phyloP scores from a whole-genome alignment of 2,329 filamentous ascomycete genomes.

The Paecilomyces sp. region DNA sequence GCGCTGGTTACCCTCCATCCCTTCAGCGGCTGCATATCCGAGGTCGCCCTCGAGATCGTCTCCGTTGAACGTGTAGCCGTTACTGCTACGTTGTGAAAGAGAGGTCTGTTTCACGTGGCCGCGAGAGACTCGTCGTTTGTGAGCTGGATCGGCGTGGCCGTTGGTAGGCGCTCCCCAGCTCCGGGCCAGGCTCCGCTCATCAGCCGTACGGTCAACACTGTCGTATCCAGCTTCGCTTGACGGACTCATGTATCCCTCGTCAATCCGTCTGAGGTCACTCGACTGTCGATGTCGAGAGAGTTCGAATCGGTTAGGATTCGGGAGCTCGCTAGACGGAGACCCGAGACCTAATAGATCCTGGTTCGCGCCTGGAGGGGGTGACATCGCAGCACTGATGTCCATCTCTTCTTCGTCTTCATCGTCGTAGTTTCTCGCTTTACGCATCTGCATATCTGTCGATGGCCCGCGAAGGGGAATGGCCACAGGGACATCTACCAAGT shows the following conservation, averaged over 20 bases:
- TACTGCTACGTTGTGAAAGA: conserved; percentile 31
- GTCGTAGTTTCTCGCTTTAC: conserved; percentile 44
- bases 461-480: conserved; percentile 83
- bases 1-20: conserved; percentile 81
- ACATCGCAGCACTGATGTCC: conserved; percentile 72
- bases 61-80: conserved; percentile 49
- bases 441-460: conserved; percentile 74
- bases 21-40: conserved; percentile 88
- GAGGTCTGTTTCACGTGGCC: conserved; percentile 27
- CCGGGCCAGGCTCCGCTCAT: conserved; percentile 28
- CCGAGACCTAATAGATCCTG: conserved; percentile 65
- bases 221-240: conserved; percentile 22
- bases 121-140: conserved; percentile 3
- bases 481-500: conserved; percentile 90
- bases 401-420: conserved; percentile 71
- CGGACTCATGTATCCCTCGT: conserved; percentile 28
- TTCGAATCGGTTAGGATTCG: conserved; percentile 70
- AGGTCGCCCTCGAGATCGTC: conserved; percentile 86
- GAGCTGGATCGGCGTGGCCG: not conserved
- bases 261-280: conserved; percentile 24
- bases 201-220: conserved; percentile 21
- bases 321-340: conserved; percentile 52
- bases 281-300: conserved; percentile 42
- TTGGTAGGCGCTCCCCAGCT: conserved; percentile 26
- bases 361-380: conserved; percentile 46